A percentile compares a stretch with the other conserved stretches of the same genome.
These are phyloP conservation scores for Leptographium wingfieldii DNA, from an alignment of 2,329 filamentous ascomycete species.

Conservation along the genomic window DNA sequence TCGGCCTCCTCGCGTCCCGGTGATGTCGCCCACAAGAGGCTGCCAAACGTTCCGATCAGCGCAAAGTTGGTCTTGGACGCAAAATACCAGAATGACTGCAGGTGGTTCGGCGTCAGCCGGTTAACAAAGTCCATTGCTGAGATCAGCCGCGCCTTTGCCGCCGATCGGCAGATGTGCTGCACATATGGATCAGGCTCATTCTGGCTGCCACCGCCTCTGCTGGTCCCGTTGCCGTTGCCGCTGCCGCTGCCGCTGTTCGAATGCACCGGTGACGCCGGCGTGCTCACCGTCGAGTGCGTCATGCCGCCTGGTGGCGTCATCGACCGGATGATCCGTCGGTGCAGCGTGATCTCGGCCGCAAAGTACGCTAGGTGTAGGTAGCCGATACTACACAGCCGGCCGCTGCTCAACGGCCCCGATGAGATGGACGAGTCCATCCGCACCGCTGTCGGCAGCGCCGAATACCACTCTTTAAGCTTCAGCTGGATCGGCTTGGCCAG, in stretches of 20 bases:
- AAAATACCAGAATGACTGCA: conserved; percentile 89
- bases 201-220: conserved; percentile 13
- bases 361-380: conserved; percentile 89
- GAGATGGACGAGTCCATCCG: conserved; percentile 53
- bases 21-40: conserved; percentile 77
- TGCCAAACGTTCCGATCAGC: conserved; percentile 86
- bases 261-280: conserved; percentile 8
- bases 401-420: conserved; percentile 22
- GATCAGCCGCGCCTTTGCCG: conserved; percentile 86
- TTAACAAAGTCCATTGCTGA: conserved; percentile 98
- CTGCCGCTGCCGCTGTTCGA: neutral
- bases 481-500: conserved; percentile 73
- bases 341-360: conserved; percentile 84
- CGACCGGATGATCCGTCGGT: conserved; percentile 80
- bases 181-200: conserved; percentile 58
- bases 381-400: conserved; percentile 48
- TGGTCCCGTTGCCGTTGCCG: neutral
- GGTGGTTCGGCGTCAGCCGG: conserved; percentile 70
- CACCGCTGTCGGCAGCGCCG: conserved; percentile 47
- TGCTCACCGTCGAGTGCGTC: conserved; percentile 19
- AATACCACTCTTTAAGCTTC: conserved; percentile 73
- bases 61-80: conserved; percentile 85
- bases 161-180: conserved; percentile 82
- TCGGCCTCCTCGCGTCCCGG: conserved; percentile 80
- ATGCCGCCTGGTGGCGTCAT: conserved; percentile 34